Evolutionary conservation across 768 basidiomycete species (phyloP), one percentile per base, ranked within the genome.

Genomic region (Hygrophorus russula): DNA sequence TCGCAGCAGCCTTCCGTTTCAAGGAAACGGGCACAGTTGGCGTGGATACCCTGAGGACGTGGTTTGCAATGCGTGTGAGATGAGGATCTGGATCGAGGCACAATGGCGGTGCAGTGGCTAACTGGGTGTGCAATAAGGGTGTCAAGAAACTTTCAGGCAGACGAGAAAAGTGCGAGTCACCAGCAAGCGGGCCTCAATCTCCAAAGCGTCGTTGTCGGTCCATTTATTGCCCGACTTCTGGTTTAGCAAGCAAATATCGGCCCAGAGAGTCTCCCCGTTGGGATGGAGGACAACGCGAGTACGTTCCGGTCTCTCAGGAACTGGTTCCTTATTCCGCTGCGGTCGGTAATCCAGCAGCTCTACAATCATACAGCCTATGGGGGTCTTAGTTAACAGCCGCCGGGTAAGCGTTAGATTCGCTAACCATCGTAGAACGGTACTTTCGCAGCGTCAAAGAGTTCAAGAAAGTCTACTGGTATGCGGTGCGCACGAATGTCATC

Each of bases 361-460:
- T 1, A 89, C 88, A 46, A 91, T 71, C 73, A 91, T 78, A 53
- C 85, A 87, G 30, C 88, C 88, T 91, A 41, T 4, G 41, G 33
- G n/a, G 31, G 41, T 31, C 20, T 46, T 36, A 18, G 13, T 41
- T 35, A 10, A 30, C 30, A 18, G 34, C 30, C 18, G 17, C 19
- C 39, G 17, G n/a, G 36, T 15, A 39, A 20, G 28, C 32, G 20
- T 11, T 43, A n/a, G 34, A 32, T 36, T 28, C 40, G 63, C 69
- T 19, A 46, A 86, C 87, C 88, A 57, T 90, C 83, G 58, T 89
- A 91, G 60, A 87, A 91, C 15, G 84, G 83, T 3, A 87, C 71
- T 45, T 69, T 70, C 3, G 78, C 75, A 15, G 70, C 62, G 48
- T 91, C 82, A 51, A 91, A 88, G 20, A 88, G 61, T 47, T 88